Base-by-base conservation (phyloP, 345 rosid species). In the Citrus inodora region DNA sequence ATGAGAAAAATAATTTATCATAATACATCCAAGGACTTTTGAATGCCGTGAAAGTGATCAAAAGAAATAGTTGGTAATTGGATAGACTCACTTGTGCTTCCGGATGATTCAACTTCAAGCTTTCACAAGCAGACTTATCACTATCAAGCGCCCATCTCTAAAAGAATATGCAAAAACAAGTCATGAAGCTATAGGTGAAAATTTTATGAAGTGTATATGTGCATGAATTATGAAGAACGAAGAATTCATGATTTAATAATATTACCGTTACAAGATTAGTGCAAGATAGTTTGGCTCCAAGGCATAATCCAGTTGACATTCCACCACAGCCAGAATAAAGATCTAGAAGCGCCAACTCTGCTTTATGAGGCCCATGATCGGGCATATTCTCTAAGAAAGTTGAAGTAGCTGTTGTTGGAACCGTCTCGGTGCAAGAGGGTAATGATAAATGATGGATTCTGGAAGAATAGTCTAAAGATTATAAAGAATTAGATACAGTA, bases 321-420 rank as follows among this genome's bases (percentile, higher is more conserved):
- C 99, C 99, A 81, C 99, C 98, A 86, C 99, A 93, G 40, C 99
- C 99, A 81, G 93, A 87, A 86, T 89, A 95, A 70, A 93, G 90
- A 90, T 95, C 99, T 80, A 93, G 89, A 32, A 95, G 85, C 11
- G 73, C 67, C 64, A 95, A 82, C 74, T 88, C 88, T 65, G 78
- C 75, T 85, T 87, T 85, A 78, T 33, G 61, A 78, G 65, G 59
- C 65, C 82, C 90, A 66, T 76, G 67, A 71, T 25, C 80, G 70
- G 85, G 82, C 78, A 75, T 73, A 63, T 38, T 80, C 53, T 78
- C 80, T 71, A 76, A 61, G 70, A 76, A 76, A 55, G 80, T 30
- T 68, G 75, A 24, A 38, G 69, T 63, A 35, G 83, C 67, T 70
- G 65, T 67, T 56, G 81, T 17, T 30, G 85, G 73, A 59, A 76